Evolutionary conservation across 2,329 filamentous ascomycete genomes (phyloP).

Genomic region (Alternaria solani): DNA sequence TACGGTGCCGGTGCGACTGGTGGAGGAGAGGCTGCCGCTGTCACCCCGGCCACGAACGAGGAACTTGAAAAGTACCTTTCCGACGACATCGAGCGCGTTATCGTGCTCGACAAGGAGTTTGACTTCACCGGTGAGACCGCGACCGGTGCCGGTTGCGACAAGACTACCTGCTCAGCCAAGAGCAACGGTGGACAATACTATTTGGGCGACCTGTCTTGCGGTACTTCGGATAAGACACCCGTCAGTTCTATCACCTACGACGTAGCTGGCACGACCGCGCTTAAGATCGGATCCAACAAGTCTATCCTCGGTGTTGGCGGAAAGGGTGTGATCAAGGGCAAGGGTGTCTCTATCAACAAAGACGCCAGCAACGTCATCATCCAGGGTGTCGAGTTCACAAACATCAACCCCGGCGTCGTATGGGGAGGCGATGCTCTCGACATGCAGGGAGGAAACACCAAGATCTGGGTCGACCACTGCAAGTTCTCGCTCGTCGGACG

Average conservation of each 20-base stretch:
- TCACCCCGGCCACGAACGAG: constrained; percentile 30
- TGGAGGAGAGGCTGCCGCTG: constrained; percentile 32
- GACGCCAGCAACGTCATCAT: constrained; percentile 50
- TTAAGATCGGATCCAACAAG: constrained; percentile 54
- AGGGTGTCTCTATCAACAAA: constrained; percentile 49
- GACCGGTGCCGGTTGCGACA: constrained; percentile 31
- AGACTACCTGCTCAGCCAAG: constrained; percentile 24
- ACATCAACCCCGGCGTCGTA: constrained; percentile 50
- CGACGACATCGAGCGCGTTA: constrained; percentile 30
- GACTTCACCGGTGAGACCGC: constrained; percentile 38
- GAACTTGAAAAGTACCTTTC: constrained; percentile 33
- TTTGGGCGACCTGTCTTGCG: constrained; percentile 33
- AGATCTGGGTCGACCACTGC: constrained; percentile 51
- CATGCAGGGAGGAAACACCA: constrained; percentile 44
- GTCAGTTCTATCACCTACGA: constrained; percentile 47
- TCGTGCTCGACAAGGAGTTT: constrained; percentile 32
- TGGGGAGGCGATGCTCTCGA: constrained; percentile 53
- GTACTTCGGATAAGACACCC: constrained; percentile 22
- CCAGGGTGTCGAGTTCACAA: constrained; percentile 52
- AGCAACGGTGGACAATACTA: constrained; percentile 30
- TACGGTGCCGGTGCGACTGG: constrained; percentile 36
- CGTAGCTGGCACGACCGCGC: constrained; percentile 38
- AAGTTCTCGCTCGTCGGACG: constrained; percentile 57
- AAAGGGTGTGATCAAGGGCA: constrained; percentile 54
- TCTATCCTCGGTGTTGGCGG: constrained; percentile 52